These are phyloP conservation scores for Mortierella hygrophila DNA, from an alignment of 192 early-diverging fungal species.

Conservation along the genomic window DNA sequence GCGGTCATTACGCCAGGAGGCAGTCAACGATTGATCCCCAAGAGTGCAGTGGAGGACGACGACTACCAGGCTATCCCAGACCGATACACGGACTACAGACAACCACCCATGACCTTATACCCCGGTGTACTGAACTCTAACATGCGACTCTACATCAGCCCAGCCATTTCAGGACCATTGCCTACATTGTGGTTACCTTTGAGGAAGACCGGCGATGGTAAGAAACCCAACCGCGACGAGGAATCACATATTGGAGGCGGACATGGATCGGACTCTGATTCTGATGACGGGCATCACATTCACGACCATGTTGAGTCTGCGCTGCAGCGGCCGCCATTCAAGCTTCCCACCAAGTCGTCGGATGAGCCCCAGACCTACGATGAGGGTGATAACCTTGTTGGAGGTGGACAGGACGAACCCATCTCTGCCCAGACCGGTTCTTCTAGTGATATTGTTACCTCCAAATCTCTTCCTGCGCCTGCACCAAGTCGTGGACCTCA, in stretches of 20 bases:
- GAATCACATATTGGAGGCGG: conserved; percentile 9
- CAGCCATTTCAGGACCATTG: conserved; percentile 72
- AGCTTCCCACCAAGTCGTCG: conserved; percentile 28
- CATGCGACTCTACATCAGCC: conserved; percentile 74
- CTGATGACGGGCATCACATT: conserved; percentile 29
- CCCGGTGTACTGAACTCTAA: conserved; percentile 80
- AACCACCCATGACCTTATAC: conserved; percentile 79
- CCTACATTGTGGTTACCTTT: conserved; percentile 83
- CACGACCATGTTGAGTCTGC: conserved; percentile 37
- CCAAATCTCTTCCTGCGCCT: neutral
- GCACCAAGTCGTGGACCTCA: neutral
- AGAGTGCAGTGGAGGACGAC: conserved; percentile 67
- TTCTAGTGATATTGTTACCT: neutral
- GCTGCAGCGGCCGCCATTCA: conserved; percentile 30
- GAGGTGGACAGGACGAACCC: conserved; percentile 48
- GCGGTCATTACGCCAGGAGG: conserved; percentile 23
- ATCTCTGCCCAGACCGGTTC: neutral
- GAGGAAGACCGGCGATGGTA: conserved; percentile 35
- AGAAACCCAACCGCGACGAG: conserved; percentile 14
- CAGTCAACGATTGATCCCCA: conserved; percentile 21
- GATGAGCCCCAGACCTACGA: conserved; percentile 36
- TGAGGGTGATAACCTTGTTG: conserved; percentile 42
- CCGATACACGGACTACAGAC: conserved; percentile 76
- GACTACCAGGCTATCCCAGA: conserved; percentile 73
- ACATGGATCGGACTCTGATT: conserved; percentile 10